phyloP scores from a whole-genome alignment of 1,139 yeast species.

The Sugiyamaella grinbergsii region DNA sequence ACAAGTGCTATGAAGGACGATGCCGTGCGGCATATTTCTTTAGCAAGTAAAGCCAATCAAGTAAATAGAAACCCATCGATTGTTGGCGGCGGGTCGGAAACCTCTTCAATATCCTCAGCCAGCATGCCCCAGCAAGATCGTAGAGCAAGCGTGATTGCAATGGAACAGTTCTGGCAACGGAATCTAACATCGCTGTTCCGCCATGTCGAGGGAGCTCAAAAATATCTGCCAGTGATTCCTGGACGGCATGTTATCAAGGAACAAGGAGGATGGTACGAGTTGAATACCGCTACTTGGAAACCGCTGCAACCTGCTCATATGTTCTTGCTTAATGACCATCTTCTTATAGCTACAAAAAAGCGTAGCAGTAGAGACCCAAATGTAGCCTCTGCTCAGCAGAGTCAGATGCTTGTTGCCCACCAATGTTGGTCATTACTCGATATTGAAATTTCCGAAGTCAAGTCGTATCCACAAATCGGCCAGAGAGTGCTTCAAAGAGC shows the following conservation, averaged over 20 bases:
- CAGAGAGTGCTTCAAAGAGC: slow-evolving; percentile 37
- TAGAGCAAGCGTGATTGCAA: slow-evolving; percentile 67
- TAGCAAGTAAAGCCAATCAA: not conserved
- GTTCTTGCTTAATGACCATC: slow-evolving; percentile 73
- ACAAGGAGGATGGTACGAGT: slow-evolving; percentile 83
- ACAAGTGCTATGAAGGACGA: slow-evolving; percentile 67
- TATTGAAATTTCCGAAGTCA: slow-evolving; percentile 53
- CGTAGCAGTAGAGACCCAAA: slow-evolving; percentile 31
- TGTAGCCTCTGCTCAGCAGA: slow-evolving; percentile 26
- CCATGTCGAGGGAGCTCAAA: slow-evolving; percentile 90
- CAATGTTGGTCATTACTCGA: slow-evolving; percentile 80
- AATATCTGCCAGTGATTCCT: slow-evolving; percentile 70
- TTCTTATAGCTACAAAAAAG: slow-evolving; percentile 71
- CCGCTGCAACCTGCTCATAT: slow-evolving; percentile 76
- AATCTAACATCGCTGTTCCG: slow-evolving; percentile 72
- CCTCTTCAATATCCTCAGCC: not conserved
- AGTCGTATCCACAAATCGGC: slow-evolving; percentile 22
- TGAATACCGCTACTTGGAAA: slow-evolving; percentile 86
- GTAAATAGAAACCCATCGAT: not conserved
- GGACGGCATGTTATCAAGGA: slow-evolving; percentile 83
- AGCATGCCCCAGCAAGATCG: slow-evolving; percentile 42
- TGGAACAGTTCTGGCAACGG: slow-evolving; percentile 79
- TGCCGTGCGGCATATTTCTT: slow-evolving; percentile 50
- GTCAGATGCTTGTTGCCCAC: slow-evolving; percentile 59
- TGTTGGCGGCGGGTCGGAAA: not conserved